phyloP scores from a whole-genome alignment of 2,329 filamentous ascomycete species.

The Dendrostoma leiphaemia region DNA sequence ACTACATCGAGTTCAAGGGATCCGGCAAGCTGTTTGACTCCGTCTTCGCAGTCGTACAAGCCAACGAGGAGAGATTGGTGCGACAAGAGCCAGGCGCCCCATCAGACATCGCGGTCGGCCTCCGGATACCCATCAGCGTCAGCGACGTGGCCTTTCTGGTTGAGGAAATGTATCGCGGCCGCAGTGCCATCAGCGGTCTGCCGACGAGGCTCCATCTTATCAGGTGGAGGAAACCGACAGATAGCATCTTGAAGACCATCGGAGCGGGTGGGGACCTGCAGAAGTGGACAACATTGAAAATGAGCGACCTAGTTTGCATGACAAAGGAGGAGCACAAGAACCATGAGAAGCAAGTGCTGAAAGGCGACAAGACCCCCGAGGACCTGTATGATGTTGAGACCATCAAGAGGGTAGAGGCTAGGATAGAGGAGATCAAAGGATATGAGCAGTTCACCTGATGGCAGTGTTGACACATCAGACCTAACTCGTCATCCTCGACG shows the following conservation, averaged over 20 bases:
- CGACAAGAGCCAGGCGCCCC: slow-evolving; percentile 46
- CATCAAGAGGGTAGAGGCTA: slow-evolving; percentile 64
- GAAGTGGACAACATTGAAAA: slow-evolving; percentile 66
- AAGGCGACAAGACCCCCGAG: slow-evolving; percentile 62
- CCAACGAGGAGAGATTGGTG: slow-evolving; percentile 73
- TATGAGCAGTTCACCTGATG: slow-evolving; percentile 53
- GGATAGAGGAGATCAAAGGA: slow-evolving; percentile 64
- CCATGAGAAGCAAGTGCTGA: slow-evolving; percentile 79
- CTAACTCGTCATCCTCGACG: neutral
- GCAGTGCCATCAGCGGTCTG: slow-evolving; percentile 79
- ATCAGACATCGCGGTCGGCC: slow-evolving; percentile 57
- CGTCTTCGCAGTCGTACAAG: slow-evolving; percentile 73
- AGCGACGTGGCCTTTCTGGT: slow-evolving; percentile 84
- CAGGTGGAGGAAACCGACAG: slow-evolving; percentile 70
- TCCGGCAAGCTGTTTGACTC: slow-evolving; percentile 91
- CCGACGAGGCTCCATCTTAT: slow-evolving; percentile 76
- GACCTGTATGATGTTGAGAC: slow-evolving; percentile 72
- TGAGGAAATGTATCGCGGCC: slow-evolving; percentile 84
- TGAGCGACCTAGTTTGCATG: slow-evolving; percentile 81
- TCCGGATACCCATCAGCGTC: slow-evolving; percentile 75
- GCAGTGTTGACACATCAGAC: neutral
- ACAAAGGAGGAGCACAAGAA: slow-evolving; percentile 83
- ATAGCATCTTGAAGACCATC: slow-evolving; percentile 55
- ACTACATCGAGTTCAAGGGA: slow-evolving; percentile 77
- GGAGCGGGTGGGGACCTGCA: slow-evolving; percentile 70